Conservation (phyloP, 1,284 basidiomycete genomes). For the Ceratobasidium sp. region DNA sequence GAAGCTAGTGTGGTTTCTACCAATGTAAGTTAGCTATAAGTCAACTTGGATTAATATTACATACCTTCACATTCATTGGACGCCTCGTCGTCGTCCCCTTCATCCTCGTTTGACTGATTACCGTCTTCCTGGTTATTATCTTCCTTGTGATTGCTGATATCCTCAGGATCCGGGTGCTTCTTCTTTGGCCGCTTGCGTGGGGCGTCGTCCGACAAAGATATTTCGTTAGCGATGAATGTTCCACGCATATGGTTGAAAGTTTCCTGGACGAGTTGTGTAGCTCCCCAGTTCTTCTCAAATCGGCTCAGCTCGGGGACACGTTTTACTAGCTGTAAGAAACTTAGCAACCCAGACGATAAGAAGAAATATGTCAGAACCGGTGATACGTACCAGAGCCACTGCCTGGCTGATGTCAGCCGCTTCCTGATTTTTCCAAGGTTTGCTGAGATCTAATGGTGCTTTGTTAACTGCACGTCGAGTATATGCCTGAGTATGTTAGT, state of each 20-base stretch:
- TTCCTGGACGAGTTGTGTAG: neutral
- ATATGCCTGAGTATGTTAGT: neutral
- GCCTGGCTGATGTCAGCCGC: neutral
- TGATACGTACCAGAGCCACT: neutral
- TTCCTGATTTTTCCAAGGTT: neutral
- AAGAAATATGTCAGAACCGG: neutral
- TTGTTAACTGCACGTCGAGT: neutral
- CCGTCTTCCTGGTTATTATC: too few species aligned
- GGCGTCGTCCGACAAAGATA: neutral
- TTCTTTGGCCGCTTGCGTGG: neutral
- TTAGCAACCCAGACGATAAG: neutral
- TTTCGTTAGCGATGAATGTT: neutral
- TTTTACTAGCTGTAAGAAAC: neutral
- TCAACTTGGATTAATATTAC: too few species aligned
- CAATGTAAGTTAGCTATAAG: too few species aligned
- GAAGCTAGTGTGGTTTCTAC: too few species aligned
- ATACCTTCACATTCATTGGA: too few species aligned
- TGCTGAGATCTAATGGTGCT: neutral
- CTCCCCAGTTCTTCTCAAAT: constrained; percentile 6
- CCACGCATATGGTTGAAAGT: constrained; percentile 3
- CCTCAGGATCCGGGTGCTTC: neutral
- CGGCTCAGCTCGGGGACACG: neutral
- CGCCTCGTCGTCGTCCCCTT: too few species aligned
- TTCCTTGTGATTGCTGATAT: too few species aligned
- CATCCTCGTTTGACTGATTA: too few species aligned